Evolutionary conservation across 1,284 basidiomycete species (phyloP).

Genomic region (Papiliotrema nemorosa): DNA sequence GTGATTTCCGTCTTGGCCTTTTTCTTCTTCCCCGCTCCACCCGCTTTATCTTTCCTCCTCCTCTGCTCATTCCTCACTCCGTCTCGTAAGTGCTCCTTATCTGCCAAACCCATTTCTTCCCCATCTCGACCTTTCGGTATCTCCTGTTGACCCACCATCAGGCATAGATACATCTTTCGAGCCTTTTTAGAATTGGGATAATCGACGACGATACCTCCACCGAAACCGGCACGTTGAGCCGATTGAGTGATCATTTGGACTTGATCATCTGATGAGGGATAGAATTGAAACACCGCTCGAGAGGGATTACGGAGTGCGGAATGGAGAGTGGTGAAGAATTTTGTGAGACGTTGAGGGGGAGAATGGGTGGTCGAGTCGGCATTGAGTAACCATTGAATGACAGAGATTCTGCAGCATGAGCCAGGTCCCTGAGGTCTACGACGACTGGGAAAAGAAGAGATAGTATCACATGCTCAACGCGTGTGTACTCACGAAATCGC

Average conservation of each 20-base stretch:
- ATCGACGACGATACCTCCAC: constrained; percentile 94
- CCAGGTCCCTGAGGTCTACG: background rate
- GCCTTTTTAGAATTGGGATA: constrained; percentile 95
- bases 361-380: constrained; percentile 91
- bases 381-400: constrained; percentile 97
- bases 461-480: too few species aligned
- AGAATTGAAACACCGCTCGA: constrained; percentile 92
- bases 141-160: constrained; percentile 70
- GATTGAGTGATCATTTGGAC: constrained; percentile 89
- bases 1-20: constrained; percentile 43
- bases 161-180: constrained; percentile 82
- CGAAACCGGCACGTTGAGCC: constrained; percentile 93
- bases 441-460: background rate
- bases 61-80: constrained; percentile 51
- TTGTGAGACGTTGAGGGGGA: constrained; percentile 82
- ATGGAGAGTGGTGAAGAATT: constrained; percentile 97
- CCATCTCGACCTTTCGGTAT: constrained; percentile 71
- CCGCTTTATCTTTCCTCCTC: constrained; percentile 22
- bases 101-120: constrained; percentile 55
- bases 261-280: constrained; percentile 92
- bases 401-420: constrained; percentile 70
- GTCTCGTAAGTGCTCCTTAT: constrained; percentile 58
- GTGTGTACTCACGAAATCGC: constrained; percentile 85
- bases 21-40: constrained; percentile 30
- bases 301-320: constrained; percentile 87